Evolutionary conservation across 164 flowering plant species (phyloP).

Genomic region (Akebia trifoliata): DNA sequence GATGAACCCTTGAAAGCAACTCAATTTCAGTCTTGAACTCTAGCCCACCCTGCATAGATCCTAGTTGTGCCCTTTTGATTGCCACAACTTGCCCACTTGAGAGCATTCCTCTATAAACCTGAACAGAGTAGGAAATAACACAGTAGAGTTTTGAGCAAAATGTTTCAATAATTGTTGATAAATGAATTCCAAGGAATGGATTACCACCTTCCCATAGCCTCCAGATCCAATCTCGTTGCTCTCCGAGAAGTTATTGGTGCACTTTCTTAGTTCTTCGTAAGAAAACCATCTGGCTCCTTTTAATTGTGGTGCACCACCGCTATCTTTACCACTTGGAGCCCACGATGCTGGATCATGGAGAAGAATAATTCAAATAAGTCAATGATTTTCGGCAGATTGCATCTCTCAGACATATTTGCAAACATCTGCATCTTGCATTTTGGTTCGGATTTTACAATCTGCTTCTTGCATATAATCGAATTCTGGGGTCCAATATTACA

Average conservation of each 20-base stretch:
- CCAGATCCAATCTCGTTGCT: slow-evolving; percentile 66
- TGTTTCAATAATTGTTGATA: background rate
- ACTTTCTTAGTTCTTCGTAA: slow-evolving; percentile 59
- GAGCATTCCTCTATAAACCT: slow-evolving; percentile 65
- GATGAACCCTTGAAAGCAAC: slow-evolving; percentile 72
- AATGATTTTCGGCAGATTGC: background rate
- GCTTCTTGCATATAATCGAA: too few relatives aligned
- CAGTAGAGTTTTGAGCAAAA: background rate
- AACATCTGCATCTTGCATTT: background rate
- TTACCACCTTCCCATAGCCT: slow-evolving; percentile 68
- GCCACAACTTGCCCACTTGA: slow-evolving; percentile 48
- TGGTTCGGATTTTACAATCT: too few relatives aligned
- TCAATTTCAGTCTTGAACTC: slow-evolving; percentile 79
- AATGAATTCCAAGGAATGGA: background rate
- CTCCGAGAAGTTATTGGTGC: slow-evolving; percentile 55
- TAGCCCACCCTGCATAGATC: slow-evolving; percentile 71
- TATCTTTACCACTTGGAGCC: slow-evolving; percentile 69
- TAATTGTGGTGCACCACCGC: slow-evolving; percentile 67
- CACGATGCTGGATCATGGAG: slow-evolving; percentile 54
- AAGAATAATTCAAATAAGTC: background rate
- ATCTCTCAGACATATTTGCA: background rate
- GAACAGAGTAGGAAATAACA: background rate
- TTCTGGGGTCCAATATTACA: too few relatives aligned
- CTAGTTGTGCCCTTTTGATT: slow-evolving; percentile 73
- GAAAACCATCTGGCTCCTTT: slow-evolving; percentile 86